Base-by-base conservation (phyloP, 2,329 filamentous ascomycete species). In the Talaromyces albobiverticillius region DNA sequence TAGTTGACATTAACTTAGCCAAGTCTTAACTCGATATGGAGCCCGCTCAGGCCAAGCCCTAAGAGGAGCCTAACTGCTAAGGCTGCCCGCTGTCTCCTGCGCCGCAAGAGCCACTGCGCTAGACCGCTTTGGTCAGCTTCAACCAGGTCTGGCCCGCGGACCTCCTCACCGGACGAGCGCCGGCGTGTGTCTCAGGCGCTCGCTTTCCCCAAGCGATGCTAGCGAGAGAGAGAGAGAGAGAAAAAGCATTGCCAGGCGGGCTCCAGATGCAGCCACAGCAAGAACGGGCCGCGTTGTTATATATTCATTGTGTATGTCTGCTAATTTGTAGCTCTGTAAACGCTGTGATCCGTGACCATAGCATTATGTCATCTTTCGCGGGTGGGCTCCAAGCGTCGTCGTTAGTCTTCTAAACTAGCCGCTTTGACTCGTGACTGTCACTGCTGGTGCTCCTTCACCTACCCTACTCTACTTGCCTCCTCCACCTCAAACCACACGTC, bases 341-440 rank as follows among this genome's bases (percentile, higher is more conserved):
- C n/a, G n/a, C n/a, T n/a, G n/a, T n/a, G 26, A 10, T 29, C 26
- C 26, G 26, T 29, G 26, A 10, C 26, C 26, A 29, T 29, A 29
- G 26, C 45, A 48, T 46, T 54, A 54, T 54, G 51, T 54, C 51
- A 54, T 54, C 34, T 18, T 20, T 26, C 26, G 25, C 41, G 38
- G 48, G 26, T 32, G 20, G 20, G 31, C 29, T 32, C n/a, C 47
- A 41, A 20, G 16, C 23, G 14, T 3, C n/a, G n/a, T 20, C 9
- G n/a, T 38, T 38, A 38, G 34, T 14, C 34, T 38, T 10, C 4
- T 14, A 3, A 10, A 10, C 34, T 38, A n/a, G n/a, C 34, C 34
- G 34, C 46, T 47, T 18, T 40, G 22, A 18, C 42, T 42, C 47
- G 25, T 41, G 46, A 49, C 46, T 38, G 23, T 10, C 26, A 6